These are phyloP conservation scores for Nyctanthes arbortristis DNA, from an alignment of 257 asterid genomes.

Conservation along the genomic window DNA sequence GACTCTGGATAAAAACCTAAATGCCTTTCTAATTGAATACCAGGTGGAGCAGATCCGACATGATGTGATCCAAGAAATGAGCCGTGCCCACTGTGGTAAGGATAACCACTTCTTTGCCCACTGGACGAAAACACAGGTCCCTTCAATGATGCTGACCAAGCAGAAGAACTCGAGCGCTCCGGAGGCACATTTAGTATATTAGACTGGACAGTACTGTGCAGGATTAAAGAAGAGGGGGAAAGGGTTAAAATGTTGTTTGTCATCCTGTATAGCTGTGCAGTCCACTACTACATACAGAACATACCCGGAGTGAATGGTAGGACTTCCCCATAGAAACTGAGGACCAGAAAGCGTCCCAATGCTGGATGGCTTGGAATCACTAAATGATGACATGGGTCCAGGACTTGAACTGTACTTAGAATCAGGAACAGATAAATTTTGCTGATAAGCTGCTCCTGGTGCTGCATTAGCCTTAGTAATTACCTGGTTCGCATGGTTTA, in stretches of 20 bases:
- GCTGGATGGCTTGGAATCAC: slow-evolving; percentile 71
- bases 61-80: slow-evolving; percentile 62
- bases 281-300: neutral
- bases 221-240: neutral
- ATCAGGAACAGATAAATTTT: slow-evolving; percentile 47
- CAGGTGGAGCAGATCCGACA: slow-evolving; percentile 96
- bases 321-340: slow-evolving; percentile 96
- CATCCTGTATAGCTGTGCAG: neutral
- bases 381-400: slow-evolving; percentile 53
- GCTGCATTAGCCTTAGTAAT: slow-evolving; percentile 20
- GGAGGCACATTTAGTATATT: slow-evolving; percentile 1
- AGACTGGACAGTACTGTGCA: neutral
- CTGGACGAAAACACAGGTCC: slow-evolving; percentile 49
- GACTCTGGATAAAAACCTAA: slow-evolving; percentile 80
- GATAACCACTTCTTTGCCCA: slow-evolving; percentile 51
- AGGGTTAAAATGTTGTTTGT: neutral
- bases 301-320: slow-evolving; percentile 42
- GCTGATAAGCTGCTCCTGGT: slow-evolving; percentile 35
- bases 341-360: slow-evolving; percentile 89
- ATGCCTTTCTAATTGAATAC: slow-evolving; percentile 68
- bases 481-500: slow-evolving; percentile 37
- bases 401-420: slow-evolving; percentile 59
- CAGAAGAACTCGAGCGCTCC: slow-evolving; percentile 47
- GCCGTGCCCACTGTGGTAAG: slow-evolving; percentile 48
- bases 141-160: slow-evolving; percentile 53